A percentile compares a stretch with the other conserved stretches of the same genome.
These are phyloP conservation scores for Talaromyces sp. DNA, from an alignment of 2,329 filamentous ascomycete species.

Conservation along the genomic window DNA sequence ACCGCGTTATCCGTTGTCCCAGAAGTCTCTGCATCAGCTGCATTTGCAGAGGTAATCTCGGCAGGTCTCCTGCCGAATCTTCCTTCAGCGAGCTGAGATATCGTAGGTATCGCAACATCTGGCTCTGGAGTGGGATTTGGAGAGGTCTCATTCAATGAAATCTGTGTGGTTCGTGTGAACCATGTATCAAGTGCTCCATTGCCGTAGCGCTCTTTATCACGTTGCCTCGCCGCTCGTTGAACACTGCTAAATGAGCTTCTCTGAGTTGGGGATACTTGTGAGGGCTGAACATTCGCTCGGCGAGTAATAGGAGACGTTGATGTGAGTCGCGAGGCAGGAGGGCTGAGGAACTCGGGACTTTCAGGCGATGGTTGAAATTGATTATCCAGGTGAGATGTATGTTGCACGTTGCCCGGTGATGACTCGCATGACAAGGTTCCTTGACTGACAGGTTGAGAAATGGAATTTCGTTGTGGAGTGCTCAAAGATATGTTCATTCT, in stretches of 20 bases:
- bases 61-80: conserved; percentile 10
- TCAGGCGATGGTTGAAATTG: neutral
- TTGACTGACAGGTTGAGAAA: neutral
- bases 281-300: neutral
- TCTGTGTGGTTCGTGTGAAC: conserved; percentile 22
- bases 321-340: neutral
- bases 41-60: neutral
- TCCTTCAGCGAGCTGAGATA: conserved; percentile 21
- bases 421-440: neutral
- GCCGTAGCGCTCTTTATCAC: conserved; percentile 23
- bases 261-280: neutral
- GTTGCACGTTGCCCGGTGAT: neutral
- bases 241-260: neutral
- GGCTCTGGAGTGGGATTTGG: neutral
- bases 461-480: conserved; percentile 5
- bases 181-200: conserved; percentile 27
- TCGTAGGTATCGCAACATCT: conserved; percentile 1
- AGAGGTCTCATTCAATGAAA: conserved; percentile 3
- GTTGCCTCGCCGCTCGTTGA: conserved; percentile 13
- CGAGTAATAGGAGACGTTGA: conserved; percentile 12
- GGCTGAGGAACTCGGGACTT: conserved; percentile 3
- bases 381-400: neutral
- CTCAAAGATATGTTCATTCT: conserved; percentile 17
- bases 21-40: too few species aligned
- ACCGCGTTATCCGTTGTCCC: neutral